Base-by-base conservation (phyloP, 371 early-diverging fungal species). In the Apophysomyces elegans region DNA sequence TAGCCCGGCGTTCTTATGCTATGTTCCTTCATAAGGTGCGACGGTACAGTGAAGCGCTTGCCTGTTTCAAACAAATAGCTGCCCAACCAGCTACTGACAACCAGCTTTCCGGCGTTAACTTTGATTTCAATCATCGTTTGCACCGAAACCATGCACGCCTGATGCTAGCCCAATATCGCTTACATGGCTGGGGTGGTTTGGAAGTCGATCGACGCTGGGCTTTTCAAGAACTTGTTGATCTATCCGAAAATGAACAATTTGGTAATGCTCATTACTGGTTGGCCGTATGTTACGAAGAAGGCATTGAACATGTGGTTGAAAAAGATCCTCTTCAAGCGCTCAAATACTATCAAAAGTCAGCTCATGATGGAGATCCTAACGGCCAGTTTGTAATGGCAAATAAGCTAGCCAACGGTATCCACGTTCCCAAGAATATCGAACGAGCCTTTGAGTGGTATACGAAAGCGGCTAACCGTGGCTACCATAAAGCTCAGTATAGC, bases 381-480 rank as follows among this genome's bases (percentile, higher is more conserved):
- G 71, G 74, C 7, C 76, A 79, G 36, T 74, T 76, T 32, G 69
- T 72, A 21, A 68, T 71, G 4, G 82, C 76, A 2, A 67, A 70
- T 1, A 77, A 78, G 74, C 69, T 78, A 11, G 67, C 80, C 12
- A 76, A 86, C 45, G 81, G 84, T 5, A 46, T 37, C 16, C 78
- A 79, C 12, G 72, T 73, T 21, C 14, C 46, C 0, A 73, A 75
- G 54, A 73, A 86, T 65, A 59, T 62, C 5, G 38, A 50, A 35
- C 71, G 71, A 18, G 87, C 88, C 2, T 73, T 83, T 56, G 37
- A 71, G 2, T 88, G 84, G 84, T 87, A 81, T 58, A 47, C 43
- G 7, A 72, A 72, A 57, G 81, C 88, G 36, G 85, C 86, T 5
- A 70, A 78, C 9, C 67, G 76, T 35, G 83, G 86, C 2, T 70